A percentile compares a stretch with the other conserved stretches of the same genome.
Evolutionary conservation across 345 rosid genomes (phyloP).

Genomic region (Citrus hindsii): DNA sequence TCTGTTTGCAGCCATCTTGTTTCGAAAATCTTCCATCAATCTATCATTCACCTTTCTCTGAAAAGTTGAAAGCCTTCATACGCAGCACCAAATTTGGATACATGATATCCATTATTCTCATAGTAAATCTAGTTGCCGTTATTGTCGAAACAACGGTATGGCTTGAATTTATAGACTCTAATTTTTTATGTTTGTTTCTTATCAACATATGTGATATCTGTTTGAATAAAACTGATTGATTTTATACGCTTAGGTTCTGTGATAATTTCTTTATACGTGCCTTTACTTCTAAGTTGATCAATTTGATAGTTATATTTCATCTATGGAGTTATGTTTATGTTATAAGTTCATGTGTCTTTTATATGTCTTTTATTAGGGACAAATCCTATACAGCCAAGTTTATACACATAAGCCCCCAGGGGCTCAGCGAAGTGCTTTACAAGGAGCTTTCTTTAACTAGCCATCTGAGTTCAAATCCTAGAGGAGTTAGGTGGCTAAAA

Average conservation of each 20-base stretch:
- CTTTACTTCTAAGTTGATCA: neutral
- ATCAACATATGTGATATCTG: neutral
- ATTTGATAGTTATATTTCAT: neutral
- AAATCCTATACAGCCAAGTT: neutral
- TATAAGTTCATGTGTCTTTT: neutral
- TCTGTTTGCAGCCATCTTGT: constrained; percentile 64
- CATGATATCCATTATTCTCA: constrained; percentile 63
- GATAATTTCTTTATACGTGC: neutral
- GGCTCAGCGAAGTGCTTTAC: no score
- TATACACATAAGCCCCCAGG: neutral
- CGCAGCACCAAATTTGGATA: constrained; percentile 72
- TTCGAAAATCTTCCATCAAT: constrained; percentile 57
- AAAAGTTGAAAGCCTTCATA: constrained; percentile 68
- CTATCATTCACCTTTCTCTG: constrained; percentile 66
- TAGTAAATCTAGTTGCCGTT: constrained; percentile 79
- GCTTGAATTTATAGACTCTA: neutral
- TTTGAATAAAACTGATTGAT: neutral
- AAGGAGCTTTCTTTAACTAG: no score
- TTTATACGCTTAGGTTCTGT: constrained; percentile 1
- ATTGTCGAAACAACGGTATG: constrained; percentile 92
- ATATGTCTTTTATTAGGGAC: neutral
- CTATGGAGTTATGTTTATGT: neutral
- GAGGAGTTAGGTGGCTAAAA: no score
- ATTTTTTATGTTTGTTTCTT: neutral
- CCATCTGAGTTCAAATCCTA: no score